Base-by-base conservation (phyloP, 1,284 basidiomycete genomes). In the Cystobasidium slooffiae region DNA sequence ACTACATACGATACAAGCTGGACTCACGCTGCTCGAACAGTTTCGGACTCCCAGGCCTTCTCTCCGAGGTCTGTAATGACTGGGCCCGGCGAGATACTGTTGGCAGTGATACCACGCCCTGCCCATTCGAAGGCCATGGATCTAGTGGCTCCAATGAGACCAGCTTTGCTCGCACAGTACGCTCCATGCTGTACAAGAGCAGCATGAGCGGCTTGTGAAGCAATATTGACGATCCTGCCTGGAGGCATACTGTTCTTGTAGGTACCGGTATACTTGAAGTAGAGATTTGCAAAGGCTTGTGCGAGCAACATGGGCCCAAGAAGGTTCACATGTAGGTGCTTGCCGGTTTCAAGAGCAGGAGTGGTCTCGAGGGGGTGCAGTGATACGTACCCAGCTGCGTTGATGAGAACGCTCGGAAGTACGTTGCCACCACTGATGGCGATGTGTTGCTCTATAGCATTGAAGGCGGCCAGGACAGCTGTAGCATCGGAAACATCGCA, bases 51-150 rank as follows among this genome's bases (percentile, higher is more conserved):
- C 55, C 55, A 56, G 24, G 55, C 55, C 24, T 56, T 56, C 24
- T 56, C 14, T 14, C 55, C 55, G 12, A 56, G 14, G 14, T 56
- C 55, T 4, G 55, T 56, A 2, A 56, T 56, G 12, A 56, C 24
- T 14, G 24, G 18, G 14, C 55, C 55, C 24, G 55, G 55, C 16
- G 55, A 56, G 55, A 56, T 37, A 56, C 16, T 56, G 24, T 56
- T 56, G 14, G 55, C 55, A n/a, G 55, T 56, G 18, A 56, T 56
- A n/a, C 55, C 55, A 20, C 24, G 18, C 18, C 18, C 18, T 14
- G 18, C 55, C 55, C 55, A 56, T 14, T 56, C 55, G 16, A 37
- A 31, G 55, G 55, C 55, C 55, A 56, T 56, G 18, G 18, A 56
- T 56, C 24, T 56, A 14, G 16, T 18, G 3, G 24, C 16, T 14